Conservation (phyloP, 805 yeast species). For the Metschnikowia cubensis region DNA sequence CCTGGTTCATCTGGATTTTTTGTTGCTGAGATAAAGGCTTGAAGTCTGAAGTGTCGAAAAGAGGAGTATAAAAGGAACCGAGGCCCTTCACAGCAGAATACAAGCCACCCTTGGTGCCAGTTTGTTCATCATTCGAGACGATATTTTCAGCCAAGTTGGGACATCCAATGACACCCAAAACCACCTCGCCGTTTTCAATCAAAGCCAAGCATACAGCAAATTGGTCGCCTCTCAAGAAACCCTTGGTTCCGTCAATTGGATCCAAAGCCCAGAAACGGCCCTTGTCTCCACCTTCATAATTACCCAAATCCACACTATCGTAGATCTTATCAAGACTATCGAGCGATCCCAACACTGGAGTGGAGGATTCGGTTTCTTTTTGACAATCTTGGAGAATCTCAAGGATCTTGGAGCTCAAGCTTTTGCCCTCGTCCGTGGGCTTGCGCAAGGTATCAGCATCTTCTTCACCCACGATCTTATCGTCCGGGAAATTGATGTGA, state of each 20-base stretch:
- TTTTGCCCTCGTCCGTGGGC: constrained; percentile 37
- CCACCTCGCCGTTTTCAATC: constrained; percentile 78
- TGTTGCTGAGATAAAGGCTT: constrained; percentile 28
- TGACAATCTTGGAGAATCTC: constrained; percentile 56
- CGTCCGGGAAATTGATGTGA: constrained; percentile 71
- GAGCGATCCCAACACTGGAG: constrained; percentile 39
- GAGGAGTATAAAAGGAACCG: constrained; percentile 58
- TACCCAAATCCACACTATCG: constrained; percentile 72
- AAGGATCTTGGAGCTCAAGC: constrained; percentile 53
- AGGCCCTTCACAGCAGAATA: constrained; percentile 64
- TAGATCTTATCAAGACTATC: constrained; percentile 47
- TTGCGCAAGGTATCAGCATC: constrained; percentile 63
- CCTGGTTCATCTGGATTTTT: constrained; percentile 51
- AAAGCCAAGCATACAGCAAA: constrained; percentile 94
- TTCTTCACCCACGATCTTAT: constrained; percentile 92
- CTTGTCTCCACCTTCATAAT: constrained; percentile 67
- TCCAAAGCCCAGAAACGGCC: constrained; percentile 97
- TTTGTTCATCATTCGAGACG: constrained; percentile 29
- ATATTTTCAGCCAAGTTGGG: constrained; percentile 74
- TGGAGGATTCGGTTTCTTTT: constrained; percentile 31
- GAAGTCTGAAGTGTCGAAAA: constrained; percentile 36
- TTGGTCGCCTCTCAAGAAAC: constrained; percentile 93
- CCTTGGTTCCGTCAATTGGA: constrained; percentile 97
- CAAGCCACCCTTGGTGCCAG: constrained; percentile 58
- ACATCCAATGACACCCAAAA: constrained; percentile 92